A percentile compares a stretch with the other conserved stretches of the same genome.
phyloP scores from a whole-genome alignment of 1,139 yeast species.

The Pichia kudriavzevii region DNA sequence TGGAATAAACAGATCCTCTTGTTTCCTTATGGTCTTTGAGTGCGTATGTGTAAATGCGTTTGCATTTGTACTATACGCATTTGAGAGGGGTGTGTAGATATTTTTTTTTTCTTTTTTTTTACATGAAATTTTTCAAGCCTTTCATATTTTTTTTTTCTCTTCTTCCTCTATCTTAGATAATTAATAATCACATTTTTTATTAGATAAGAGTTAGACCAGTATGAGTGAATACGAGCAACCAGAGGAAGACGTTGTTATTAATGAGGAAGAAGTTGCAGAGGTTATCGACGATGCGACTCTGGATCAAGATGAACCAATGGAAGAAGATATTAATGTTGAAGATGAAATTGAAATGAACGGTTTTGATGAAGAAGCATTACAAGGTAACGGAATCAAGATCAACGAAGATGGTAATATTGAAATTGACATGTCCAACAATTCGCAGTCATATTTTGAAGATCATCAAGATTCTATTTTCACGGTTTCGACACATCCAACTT shows the following conservation, averaged over 20 bases:
- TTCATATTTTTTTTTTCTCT: not conserved
- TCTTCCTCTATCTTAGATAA: not conserved
- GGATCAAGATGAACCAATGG: constrained; percentile 27
- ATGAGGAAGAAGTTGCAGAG: constrained; percentile 52
- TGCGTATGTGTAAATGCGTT: too few species aligned
- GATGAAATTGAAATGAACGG: constrained; percentile 27
- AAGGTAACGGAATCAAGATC: constrained; percentile 29
- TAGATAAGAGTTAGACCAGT: too few species aligned
- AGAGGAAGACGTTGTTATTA: constrained; percentile 48
- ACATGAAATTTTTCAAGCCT: constrained; percentile 2
- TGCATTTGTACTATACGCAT: too few species aligned
- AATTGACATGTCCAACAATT: constrained; percentile 79
- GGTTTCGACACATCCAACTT: constrained; percentile 68
- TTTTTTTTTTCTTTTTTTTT: not conserved
- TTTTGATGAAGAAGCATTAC: constrained; percentile 28
- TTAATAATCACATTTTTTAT: too few species aligned
- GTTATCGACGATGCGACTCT: constrained; percentile 37
- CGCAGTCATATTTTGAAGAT: constrained; percentile 79
- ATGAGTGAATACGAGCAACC: constrained; percentile 16
- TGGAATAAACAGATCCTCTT: too few species aligned
- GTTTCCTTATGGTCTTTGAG: too few species aligned
- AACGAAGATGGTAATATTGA: constrained; percentile 37
- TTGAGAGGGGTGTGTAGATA: too few species aligned
- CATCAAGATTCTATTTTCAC: constrained; percentile 82
- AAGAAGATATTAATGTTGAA: constrained; percentile 33